Evolutionary conservation across 768 basidiomycete species (phyloP).

Genomic region (Tulasnella sp.): DNA sequence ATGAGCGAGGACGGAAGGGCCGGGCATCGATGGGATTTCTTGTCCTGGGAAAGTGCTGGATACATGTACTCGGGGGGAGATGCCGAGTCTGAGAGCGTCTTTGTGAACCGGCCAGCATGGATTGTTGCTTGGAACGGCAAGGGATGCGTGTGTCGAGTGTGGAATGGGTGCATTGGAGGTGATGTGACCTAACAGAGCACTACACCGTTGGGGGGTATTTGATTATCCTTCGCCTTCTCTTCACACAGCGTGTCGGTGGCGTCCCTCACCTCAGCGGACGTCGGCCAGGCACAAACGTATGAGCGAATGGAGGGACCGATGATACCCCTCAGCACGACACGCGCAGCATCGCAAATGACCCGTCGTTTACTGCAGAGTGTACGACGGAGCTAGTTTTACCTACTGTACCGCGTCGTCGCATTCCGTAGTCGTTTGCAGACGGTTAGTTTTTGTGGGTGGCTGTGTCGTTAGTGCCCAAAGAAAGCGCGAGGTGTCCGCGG

Average conservation of each 20-base stretch:
- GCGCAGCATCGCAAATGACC: neutral
- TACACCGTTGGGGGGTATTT: neutral
- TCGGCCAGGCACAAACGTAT: neutral
- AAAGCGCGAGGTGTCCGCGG: constrained; percentile 4
- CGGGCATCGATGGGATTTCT: neutral
- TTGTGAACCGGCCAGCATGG: neutral
- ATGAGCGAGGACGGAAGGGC: too few relatives aligned
- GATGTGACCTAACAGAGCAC: too few relatives aligned
- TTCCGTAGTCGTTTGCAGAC: neutral
- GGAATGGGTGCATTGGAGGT: neutral
- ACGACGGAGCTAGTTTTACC: too few relatives aligned
- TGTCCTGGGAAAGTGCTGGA: too few relatives aligned
- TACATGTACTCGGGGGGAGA: neutral
- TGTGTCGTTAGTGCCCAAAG: neutral
- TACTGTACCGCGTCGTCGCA: too few relatives aligned
- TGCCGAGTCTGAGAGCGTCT: neutral
- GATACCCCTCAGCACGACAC: neutral
- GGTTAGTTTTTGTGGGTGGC: neutral
- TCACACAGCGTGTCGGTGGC: constrained; percentile 15
- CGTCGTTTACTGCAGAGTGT: too few relatives aligned
- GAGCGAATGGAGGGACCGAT: neutral
- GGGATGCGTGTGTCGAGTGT: neutral
- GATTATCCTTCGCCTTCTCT: neutral
- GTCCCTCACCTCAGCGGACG: neutral
- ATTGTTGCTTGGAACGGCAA: neutral